Evolutionary conservation across 306 rosid genomes (phyloP), one percentile per base, ranked within the genome.

Genomic region (Cyamopsis tetragonoloba): DNA sequence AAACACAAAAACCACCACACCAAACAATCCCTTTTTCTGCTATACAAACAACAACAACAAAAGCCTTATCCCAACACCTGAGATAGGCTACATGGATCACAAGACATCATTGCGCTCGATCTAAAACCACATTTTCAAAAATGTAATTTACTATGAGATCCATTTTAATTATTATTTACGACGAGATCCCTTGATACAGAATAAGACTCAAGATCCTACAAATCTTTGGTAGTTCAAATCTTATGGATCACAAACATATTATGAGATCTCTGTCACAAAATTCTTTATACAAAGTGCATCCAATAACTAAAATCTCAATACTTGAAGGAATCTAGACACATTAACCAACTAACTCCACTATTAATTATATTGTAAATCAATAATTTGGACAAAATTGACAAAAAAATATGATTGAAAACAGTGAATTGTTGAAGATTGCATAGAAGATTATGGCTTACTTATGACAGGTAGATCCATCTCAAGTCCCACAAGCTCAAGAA

Each of bases 401-500:
- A 27, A 71, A 11, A 28, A 0, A 3, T 23, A 23, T 34, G 9
- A 17, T 7, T 47, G 49, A 50, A 62, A 31, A 15, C 27, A 35
- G n/a, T 18, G 63, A 55, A 13, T 6, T 7, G 53, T 30, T 4
- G 47, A 59, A 62, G 70, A 55, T 41, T 44, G 31, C 10, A 15
- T 35, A 22, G 6, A 13, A 27, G 41, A 49, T 34, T 70, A 5
- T 27, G 7, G 17, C 87, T 83, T 80, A 95, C 99, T 95, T 73
- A 95, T 95, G 68, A 95, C 97, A 62, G 99, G 99, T 53, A 95
- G 77, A 82, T 91, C 99, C 97, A 95, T 88, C 78, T 95, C 99
- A 62, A 95, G 96, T 39, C 97, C 97, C 35, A 95, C 86, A 54
- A 83, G 92, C 87, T 95, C 99, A 41, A 95, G 96, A 62, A 95